Evolutionary conservation across 2,329 filamentous ascomycete species (phyloP), one percentile per base, ranked within the genome.

Genomic region (Trichoderma arundinaceum): DNA sequence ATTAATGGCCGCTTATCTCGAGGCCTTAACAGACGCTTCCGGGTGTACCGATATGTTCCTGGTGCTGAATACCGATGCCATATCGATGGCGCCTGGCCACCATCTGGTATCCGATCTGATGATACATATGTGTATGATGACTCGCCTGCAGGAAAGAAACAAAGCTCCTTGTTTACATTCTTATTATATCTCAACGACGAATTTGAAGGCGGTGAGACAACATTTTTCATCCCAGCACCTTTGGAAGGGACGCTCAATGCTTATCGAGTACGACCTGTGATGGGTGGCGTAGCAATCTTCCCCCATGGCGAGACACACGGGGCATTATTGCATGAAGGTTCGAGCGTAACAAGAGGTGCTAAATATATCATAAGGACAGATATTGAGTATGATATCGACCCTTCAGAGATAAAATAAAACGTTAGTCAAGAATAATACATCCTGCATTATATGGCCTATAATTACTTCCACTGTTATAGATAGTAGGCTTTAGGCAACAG

Each of bases 41-140:
- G 89, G 17, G 88, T 91, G 0, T 92, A 92, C 69, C 82, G 89
- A 71, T 92, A 92, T 66, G 88, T 91, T 0, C 88, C 89, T 1
- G 89, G 89, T 0, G 89, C 89, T 0, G 89, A 91, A 73, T 92
- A 92, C 71, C 80, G 89, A 7, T 87, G 85, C 66, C 89, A 91
- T 69, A 90, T 92, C 66, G 81, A 92, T 69, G 89, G 89, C 7
- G 89, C 89, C 0, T 92, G 89, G 89, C 89, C 89, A 12, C 89
- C 89, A 0, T 91, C 88, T 0, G 87, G 87, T 1, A 87, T 91
- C 51, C 76, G 83, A 1, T 76, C 84, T 0, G 80, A 83, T 59
- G 82, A 85, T 68, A 82, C 78, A 1, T 91, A 91, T 64, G 80
- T 89, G 3, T 92, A 91, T 74, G 89, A 92, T 69, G 77, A 83